Evolutionary conservation across 75 land plant species (phyloP).

Genomic region (Azolla pinnata): DNA sequence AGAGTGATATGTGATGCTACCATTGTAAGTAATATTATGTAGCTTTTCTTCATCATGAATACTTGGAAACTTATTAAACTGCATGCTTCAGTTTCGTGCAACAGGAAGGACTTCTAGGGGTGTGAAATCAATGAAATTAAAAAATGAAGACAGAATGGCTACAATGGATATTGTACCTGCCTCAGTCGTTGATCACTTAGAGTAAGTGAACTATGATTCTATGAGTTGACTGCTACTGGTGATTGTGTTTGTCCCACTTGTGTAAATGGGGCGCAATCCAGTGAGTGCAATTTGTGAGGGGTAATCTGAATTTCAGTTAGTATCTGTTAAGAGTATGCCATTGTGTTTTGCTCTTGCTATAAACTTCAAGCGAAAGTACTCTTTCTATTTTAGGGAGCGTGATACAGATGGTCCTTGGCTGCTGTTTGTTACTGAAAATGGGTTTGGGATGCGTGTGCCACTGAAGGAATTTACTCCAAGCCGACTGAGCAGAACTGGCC

Average conservation of each 20-base stretch:
- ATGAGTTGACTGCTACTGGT: background rate
- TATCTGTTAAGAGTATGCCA: background rate
- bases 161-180: conserved; percentile 90
- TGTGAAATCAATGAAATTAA: conserved; percentile 65
- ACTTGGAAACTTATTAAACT: background rate
- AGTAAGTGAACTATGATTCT: background rate
- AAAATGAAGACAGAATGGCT: conserved; percentile 62
- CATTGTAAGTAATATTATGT: background rate
- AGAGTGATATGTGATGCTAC: conserved; percentile 3
- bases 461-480: conserved; percentile 50
- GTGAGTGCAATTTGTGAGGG: too few relatives aligned
- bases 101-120: conserved; percentile 70
- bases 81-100: conserved; percentile 50
- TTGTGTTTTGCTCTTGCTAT: background rate
- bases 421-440: conserved; percentile 80
- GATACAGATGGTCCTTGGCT: conserved; percentile 63
- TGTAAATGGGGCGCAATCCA: too few relatives aligned
- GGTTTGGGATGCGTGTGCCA: conserved; percentile 90
- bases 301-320: too few relatives aligned
- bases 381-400: conserved; percentile 15
- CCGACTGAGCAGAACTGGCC: conserved; percentile 53
- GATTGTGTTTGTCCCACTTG: too few relatives aligned
- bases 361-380: background rate
- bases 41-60: background rate
- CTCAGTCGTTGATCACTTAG: conserved; percentile 25